These are phyloP conservation scores for Blepharisma undulans DNA, from an alignment of 169 alveolate genomes.

Conservation along the genomic window DNA sequence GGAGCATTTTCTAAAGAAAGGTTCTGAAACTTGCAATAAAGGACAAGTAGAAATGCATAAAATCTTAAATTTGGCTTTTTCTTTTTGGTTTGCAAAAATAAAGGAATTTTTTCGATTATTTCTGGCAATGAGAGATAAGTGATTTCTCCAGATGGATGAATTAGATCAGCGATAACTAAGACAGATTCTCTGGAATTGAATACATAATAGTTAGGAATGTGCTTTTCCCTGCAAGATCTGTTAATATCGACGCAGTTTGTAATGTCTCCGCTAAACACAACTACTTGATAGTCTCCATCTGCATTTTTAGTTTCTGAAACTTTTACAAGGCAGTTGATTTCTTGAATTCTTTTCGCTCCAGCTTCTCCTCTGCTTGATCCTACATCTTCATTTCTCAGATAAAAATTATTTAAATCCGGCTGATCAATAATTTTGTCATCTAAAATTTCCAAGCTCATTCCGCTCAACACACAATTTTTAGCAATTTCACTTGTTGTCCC, in stretches of 20 bases:
- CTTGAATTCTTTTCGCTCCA: not conserved
- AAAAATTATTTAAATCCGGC: not conserved
- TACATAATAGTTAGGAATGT: not conserved
- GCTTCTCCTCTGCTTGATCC: not conserved
- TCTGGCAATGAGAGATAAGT: not conserved
- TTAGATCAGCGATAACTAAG: not conserved
- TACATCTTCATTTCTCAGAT: not conserved
- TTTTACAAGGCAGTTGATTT: not conserved
- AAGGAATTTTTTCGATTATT: not conserved
- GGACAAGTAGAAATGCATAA: not conserved
- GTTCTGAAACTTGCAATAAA: not conserved
- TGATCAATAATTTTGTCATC: not conserved
- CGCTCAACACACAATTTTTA: constrained; percentile 16
- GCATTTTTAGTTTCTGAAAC: not conserved
- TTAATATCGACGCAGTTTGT: not conserved
- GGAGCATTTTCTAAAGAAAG: not conserved
- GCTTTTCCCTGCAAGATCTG: not conserved
- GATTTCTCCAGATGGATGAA: not conserved
- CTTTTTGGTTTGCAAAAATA: not conserved
- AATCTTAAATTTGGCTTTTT: not conserved
- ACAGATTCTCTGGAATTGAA: not conserved
- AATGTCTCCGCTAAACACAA: not conserved
- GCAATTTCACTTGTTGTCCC: not conserved
- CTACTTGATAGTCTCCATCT: not conserved
- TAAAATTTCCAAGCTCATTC: not conserved